These are phyloP conservation scores for Cornus florida DNA, from an alignment of 148 eudicot species.

Conservation along the genomic window DNA sequence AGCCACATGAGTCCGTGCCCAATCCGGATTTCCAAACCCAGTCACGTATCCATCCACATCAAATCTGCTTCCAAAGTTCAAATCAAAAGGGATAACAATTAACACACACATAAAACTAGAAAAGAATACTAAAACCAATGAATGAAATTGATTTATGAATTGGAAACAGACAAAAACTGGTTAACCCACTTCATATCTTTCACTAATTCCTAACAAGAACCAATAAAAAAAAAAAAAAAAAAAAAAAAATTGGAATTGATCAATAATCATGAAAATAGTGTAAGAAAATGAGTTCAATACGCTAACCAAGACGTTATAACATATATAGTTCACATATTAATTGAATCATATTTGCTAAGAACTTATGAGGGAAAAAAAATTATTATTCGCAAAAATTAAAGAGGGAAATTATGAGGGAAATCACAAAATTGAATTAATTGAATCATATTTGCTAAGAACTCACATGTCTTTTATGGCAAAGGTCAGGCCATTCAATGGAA, in stretches of 20 bases:
- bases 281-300: too few relatives aligned
- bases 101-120: neutral
- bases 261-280: neutral
- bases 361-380: too few relatives aligned
- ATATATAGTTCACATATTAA: neutral
- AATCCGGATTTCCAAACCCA: conserved; percentile 79
- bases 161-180: neutral
- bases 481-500: conserved; percentile 68
- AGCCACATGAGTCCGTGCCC: conserved; percentile 70
- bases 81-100: neutral
- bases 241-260: too few relatives aligned
- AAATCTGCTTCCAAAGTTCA: conserved; percentile 50
- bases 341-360: too few relatives aligned
- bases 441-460: conserved; percentile 16
- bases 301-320: too few relatives aligned
- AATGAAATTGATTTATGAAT: neutral
- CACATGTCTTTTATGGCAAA: conserved; percentile 92
- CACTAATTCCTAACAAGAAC: too few relatives aligned
- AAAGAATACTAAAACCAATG: conserved; percentile 2
- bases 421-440: too few relatives aligned
- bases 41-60: conserved; percentile 72
- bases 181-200: neutral
- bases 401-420: neutral
- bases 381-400: neutral
- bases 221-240: too few relatives aligned